Evolutionary conservation across 1,284 basidiomycete genomes (phyloP), one percentile per base, ranked within the genome.

Genomic region (Kalmanozyma brasiliensis): DNA sequence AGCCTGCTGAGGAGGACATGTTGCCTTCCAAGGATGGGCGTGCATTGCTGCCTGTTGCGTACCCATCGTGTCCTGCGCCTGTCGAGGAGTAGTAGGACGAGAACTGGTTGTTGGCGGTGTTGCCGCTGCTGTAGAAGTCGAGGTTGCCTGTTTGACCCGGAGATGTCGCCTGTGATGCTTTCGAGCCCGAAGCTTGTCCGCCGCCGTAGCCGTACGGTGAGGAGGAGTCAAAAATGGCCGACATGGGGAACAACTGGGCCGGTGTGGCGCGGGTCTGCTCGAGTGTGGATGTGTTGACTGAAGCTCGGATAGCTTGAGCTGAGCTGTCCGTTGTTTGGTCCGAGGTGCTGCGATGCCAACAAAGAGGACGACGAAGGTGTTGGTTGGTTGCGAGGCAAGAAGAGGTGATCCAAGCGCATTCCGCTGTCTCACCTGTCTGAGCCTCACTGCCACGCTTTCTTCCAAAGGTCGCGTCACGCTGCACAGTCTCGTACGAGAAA

Each of bases 1-100:
- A 70, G 10, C 45, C 57, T 17, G 61, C 62, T 8, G 62, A 46
- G 2, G 61, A 67, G 5, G 62, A 70, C 77, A 79, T 79, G 68
- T 72, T 76, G 35, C 77, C 77, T 57, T 79, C 77, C 26, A 79
- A 43, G 3, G 69, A 72, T 29, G 69, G 60, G 2, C 76, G 38
- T 23, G 64, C 58, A 14, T 68, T 63, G 51, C 52, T 61, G 4
- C 59, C 65, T 26, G 65, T 62, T 11, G 70, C 53, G 14, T 70
- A 69, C 7, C 61, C 65, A 36, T 73, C 60, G 47, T 65, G 48
- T 9, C 36, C 52, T 7, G 52, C 36, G 5, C 45, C 56, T 8
- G 26, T 29, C 6, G 63, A 59, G 3, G 70, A 68, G 47, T 68
- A 65, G 52, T 60, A 73, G 19, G 66, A 61, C 14, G 56, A 53